Evolutionary conservation across 2,329 filamentous ascomycete genomes (phyloP).

Genomic region (Fusarium sp.): DNA sequence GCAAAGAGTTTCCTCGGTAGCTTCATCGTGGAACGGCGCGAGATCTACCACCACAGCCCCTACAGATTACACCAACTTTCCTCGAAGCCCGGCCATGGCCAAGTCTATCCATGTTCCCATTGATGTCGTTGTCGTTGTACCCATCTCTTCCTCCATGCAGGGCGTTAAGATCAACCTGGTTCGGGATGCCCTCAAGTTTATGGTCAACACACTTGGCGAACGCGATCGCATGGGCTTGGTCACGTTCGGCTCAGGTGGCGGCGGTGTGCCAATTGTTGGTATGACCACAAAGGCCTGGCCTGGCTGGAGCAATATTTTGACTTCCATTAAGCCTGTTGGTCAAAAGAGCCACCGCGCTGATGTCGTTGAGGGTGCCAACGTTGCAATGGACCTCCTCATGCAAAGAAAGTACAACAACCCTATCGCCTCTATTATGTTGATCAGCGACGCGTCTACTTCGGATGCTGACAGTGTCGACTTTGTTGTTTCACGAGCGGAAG

Average conservation of each 20-base stretch:
- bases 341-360: conserved; percentile 97
- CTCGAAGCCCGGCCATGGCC: conserved; percentile 56
- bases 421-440: conserved; percentile 93
- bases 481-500: conserved; percentile 94
- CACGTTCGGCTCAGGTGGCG: conserved; percentile 93
- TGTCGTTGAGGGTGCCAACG: conserved; percentile 96
- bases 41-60: conserved; percentile 88
- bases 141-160: conserved; percentile 98
- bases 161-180: conserved; percentile 98
- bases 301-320: conserved; percentile 88
- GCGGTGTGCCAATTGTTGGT: conserved; percentile 93
- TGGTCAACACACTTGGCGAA: conserved; percentile 89
- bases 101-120: conserved; percentile 84
- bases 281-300: conserved; percentile 97
- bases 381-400: conserved; percentile 98
- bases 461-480: conserved; percentile 97
- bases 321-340: conserved; percentile 89
- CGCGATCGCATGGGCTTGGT: conserved; percentile 97
- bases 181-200: conserved; percentile 89
- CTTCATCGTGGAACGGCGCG: conserved; percentile 82
- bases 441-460: conserved; percentile 95
- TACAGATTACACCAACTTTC: conserved; percentile 87
- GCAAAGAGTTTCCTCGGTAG: conserved; percentile 82
- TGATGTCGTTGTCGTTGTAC: conserved; percentile 95
- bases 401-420: conserved; percentile 96